These are phyloP conservation scores for Mycosarcoma maydis DNA, from an alignment of 1,284 basidiomycete genomes.

Conservation along the genomic window DNA sequence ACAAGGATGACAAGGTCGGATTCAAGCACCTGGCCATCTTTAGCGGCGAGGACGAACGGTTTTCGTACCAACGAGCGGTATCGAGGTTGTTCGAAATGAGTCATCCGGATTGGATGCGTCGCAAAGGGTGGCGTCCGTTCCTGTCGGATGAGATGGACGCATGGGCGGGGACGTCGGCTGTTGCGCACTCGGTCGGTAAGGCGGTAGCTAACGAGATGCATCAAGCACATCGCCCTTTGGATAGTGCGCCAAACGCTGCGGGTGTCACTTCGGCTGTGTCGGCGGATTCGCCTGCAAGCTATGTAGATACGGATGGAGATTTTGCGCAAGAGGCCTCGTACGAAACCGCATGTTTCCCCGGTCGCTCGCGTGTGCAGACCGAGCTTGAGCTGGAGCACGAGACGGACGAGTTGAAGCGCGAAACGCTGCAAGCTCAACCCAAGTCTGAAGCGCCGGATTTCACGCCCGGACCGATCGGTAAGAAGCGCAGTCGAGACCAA, in stretches of 20 bases:
- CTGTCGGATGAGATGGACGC: slow-evolving; percentile 37
- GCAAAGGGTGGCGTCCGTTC: slow-evolving; percentile 54
- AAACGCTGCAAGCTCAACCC: neutral
- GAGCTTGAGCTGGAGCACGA: slow-evolving; percentile 22
- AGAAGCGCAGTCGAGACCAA: slow-evolving; percentile 22
- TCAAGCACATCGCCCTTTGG: slow-evolving; percentile 15
- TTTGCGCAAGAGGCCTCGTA: slow-evolving; percentile 49
- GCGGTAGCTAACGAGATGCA: slow-evolving; percentile 21
- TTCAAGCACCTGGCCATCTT: slow-evolving; percentile 74
- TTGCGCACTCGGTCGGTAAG: slow-evolving; percentile 9
- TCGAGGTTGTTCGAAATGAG: slow-evolving; percentile 76
- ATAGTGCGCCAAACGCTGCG: slow-evolving; percentile 15
- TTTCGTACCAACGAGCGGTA: slow-evolving; percentile 77
- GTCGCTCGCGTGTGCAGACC: slow-evolving; percentile 15
- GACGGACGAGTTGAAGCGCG: slow-evolving; percentile 13
- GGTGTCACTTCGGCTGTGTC: neutral
- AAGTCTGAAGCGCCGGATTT: slow-evolving; percentile 20
- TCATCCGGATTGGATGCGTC: slow-evolving; percentile 45
- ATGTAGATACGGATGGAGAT: slow-evolving; percentile 31
- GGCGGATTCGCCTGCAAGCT: slow-evolving; percentile 8
- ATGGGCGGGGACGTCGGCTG: slow-evolving; percentile 40
- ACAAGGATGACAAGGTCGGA: slow-evolving; percentile 63
- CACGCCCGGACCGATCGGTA: slow-evolving; percentile 27
- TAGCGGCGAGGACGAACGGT: slow-evolving; percentile 76
- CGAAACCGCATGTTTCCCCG: slow-evolving; percentile 37